Conservation (phyloP, 768 basidiomycete species). For the Plicaturopsis crispa region DNA sequence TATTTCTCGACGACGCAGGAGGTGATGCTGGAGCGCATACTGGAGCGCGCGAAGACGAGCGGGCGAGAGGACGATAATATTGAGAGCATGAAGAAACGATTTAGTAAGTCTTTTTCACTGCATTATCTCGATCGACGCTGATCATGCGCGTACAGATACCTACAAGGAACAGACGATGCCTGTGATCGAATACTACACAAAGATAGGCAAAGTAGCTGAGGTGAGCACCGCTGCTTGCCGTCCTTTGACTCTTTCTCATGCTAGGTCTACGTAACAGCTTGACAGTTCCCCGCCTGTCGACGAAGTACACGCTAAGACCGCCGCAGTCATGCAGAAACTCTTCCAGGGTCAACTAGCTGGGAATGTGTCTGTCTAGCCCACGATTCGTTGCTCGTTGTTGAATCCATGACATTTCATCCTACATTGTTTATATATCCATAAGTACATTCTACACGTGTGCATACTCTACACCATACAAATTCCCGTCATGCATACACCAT, state of each 20-base stretch:
- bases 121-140: background rate
- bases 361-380: too few relatives aligned
- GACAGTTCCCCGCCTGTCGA: conserved; percentile 64
- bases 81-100: conserved; percentile 95
- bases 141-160: conserved; percentile 44
- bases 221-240: conserved; percentile 30
- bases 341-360: conserved; percentile 17
- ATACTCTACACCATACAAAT: too few relatives aligned
- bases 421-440: too few relatives aligned
- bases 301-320: conserved; percentile 59
- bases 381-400: too few relatives aligned
- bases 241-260: conserved; percentile 1
- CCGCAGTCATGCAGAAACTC: conserved; percentile 42
- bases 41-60: conserved; percentile 88
- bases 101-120: conserved; percentile 45
- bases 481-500: conserved; percentile 37
- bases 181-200: conserved; percentile 78
- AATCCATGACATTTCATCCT: too few relatives aligned
- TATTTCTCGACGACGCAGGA: conserved; percentile 86
- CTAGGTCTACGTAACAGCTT: conserved; percentile 38
- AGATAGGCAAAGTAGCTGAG: conserved; percentile 66
- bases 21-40: conserved; percentile 77
- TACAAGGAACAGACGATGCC: conserved; percentile 89
- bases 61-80: conserved; percentile 94
- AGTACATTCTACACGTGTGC: too few relatives aligned